Evolutionary conservation across 208 protist species (phyloP), one percentile per base, ranked within the genome.

Genomic region (Trypanosoma boissoni): DNA sequence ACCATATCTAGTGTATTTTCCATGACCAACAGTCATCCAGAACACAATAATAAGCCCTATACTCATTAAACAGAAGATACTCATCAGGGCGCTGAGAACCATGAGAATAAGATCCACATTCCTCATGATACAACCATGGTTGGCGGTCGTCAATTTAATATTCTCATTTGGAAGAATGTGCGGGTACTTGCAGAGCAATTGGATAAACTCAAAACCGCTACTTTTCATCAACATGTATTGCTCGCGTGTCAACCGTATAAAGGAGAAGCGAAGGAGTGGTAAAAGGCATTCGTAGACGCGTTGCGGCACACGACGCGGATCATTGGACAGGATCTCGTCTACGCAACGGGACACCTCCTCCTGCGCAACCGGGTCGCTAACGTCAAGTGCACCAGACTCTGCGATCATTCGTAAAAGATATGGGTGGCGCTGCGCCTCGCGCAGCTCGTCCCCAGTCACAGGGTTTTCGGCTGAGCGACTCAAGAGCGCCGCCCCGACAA

Each of bases 171-270:
- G 75, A 45, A 88, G 57, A 23, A 93, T 68, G 64, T 93, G 86
- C 8, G 65, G 71, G 65, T 87, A 42, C 26, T 80, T 68, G 56
- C 74, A 75, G 59, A 93, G 62, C 24, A 93, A 63, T 50, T 70
- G 69, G 24, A 91, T 70, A 75, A 87, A 90, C 64, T 93, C 86
- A 59, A 91, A 93, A 14, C 86, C 86, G 68, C 78, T 84, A 29
- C 59, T 59, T 68, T 87, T 84, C 46, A 93, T 56, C 21, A 85
- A 58, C 31, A 42, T 46, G 58, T 87, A 81, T 55, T 86, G 80
- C 12, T 50, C 60, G 27, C 74, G 57, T 31, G 67, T 76, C 14
- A 93, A 69, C 1, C 77, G 77, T 23, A 87, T 58, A 70, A 86
- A 91, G 9, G 65, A 69, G 37, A 85, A 54, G 31, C 61, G 61